These are phyloP conservation scores for Eucalyptus viminalis DNA, from an alignment of 345 rosid genomes.

Conservation along the genomic window DNA sequence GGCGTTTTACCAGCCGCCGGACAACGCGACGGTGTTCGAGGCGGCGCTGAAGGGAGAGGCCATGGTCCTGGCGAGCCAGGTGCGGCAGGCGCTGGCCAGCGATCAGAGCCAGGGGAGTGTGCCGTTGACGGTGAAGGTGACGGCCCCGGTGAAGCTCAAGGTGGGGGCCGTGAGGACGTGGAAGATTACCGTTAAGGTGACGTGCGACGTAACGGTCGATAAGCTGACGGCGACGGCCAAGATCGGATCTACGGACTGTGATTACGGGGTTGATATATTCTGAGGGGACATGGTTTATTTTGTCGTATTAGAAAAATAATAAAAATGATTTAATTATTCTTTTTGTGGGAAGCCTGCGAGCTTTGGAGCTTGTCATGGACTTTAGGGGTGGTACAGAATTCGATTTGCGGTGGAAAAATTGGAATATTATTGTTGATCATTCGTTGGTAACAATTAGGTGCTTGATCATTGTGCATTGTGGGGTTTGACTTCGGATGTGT, in stretches of 20 bases:
- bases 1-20: conserved; percentile 52
- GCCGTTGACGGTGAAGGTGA: conserved; percentile 43
- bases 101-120: conserved; percentile 18
- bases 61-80: conserved; percentile 22
- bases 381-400: not conserved
- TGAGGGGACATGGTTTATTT: not conserved
- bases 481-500: not conserved
- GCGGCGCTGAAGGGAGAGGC: conserved; percentile 31
- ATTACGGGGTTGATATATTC: conserved; percentile 53
- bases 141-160: conserved; percentile 58
- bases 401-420: not conserved
- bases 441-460: not conserved
- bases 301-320: not conserved
- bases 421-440: not conserved
- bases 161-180: conserved; percentile 68
- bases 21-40: conserved; percentile 48
- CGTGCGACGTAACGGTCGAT: conserved; percentile 66
- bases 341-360: not conserved
- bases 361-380: not conserved
- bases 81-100: conserved; percentile 6
- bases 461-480: not conserved
- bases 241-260: conserved; percentile 40
- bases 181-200: conserved; percentile 46
- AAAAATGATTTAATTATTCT: not conserved
- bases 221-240: conserved; percentile 43